Percentiles rank a stretch among this genome's conserved stretches.
These are phyloP conservation scores for Diaporthe nobilis DNA, from an alignment of 2,329 filamentous ascomycete species.

Conservation along the genomic window DNA sequence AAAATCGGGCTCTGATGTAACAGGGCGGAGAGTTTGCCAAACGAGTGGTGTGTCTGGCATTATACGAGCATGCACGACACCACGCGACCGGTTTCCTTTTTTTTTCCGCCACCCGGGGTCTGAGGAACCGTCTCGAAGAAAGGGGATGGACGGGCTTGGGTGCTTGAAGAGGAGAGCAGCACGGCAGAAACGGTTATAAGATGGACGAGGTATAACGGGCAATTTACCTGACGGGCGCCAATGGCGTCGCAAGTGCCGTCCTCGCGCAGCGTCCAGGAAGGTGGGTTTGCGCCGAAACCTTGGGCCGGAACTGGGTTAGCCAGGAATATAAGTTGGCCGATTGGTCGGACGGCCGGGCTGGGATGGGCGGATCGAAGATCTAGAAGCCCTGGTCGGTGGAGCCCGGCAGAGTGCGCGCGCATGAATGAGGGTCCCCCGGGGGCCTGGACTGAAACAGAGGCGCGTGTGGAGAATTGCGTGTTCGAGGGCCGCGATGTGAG, in stretches of 20 bases:
- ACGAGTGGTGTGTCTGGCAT: slow-evolving; percentile 3
- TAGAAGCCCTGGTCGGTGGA: slow-evolving; percentile 27
- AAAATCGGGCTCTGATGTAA: neutral
- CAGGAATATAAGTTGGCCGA: slow-evolving; percentile 17
- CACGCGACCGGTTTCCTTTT: slow-evolving; percentile 6
- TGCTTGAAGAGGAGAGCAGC: neutral
- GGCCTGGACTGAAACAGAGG: slow-evolving; percentile 22
- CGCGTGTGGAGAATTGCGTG: slow-evolving; percentile 8
- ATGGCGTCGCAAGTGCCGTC: slow-evolving; percentile 27
- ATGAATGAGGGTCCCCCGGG: slow-evolving; percentile 15
- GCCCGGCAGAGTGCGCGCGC: slow-evolving; percentile 25
- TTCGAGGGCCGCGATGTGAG: neutral
- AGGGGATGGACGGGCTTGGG: slow-evolving; percentile 6
- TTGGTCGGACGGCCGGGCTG: slow-evolving; percentile 2
- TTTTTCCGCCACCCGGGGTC: slow-evolving; percentile 12
- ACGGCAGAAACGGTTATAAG: neutral
- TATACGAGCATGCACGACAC: slow-evolving; percentile 26
- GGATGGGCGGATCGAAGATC: slow-evolving; percentile 27
- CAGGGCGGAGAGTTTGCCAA: neutral
- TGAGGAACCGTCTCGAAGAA: slow-evolving; percentile 19
- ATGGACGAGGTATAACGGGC: slow-evolving; percentile 3
- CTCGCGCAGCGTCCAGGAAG: neutral
- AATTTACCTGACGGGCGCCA: slow-evolving; percentile 32
- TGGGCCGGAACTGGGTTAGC: slow-evolving; percentile 2
- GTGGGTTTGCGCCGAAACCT: neutral